Evolutionary conservation across 2,329 filamentous ascomycete species (phyloP), one percentile per base, ranked within the genome.

Genomic region (Penicillium capsulatum): DNA sequence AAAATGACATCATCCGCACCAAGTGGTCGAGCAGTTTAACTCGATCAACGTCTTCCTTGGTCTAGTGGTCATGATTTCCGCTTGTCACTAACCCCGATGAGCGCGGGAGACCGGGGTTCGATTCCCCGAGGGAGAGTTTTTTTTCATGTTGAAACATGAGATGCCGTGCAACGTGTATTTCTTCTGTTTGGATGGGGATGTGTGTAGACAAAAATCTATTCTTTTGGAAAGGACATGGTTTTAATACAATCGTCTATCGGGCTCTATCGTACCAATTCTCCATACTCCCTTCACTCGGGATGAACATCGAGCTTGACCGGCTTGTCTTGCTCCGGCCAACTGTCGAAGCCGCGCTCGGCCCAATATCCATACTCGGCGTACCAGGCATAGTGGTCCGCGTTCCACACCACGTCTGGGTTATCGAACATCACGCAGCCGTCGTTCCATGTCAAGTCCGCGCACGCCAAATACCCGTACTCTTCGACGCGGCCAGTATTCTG

Each of bases 21-120:
- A n/a, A n/a, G n/a, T n/a, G n/a, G n/a, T n/a, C n/a, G n/a, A n/a
- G n/a, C n/a, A n/a, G n/a, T n/a, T n/a, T 45, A 50, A 51, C 48
- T 51, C 45, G 36, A 6, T 34, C 29, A 38, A 22, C 34, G 28
- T 42, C 36, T 38, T 54, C 48, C 50, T 53, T 61, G 58, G 58
- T 60, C 57, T 63, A 63, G 59, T 62, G 56, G 58, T 63, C 56
- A 61, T 62, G 57, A 62, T 62, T 55, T 61, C 57, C 61, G 58
- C 57, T 61, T 63, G 58, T 61, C 60, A 61, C 40, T 47, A 53
- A 41, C 8, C 48, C 42, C 39, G 49, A 52, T 50, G 54, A 53
- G 51, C 56, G 55, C 57, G 58, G 58, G 57, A 59, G 57, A 60
- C 57, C 57, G 55, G 57, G 57, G 57, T 60, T 60, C 57, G 55